Evolutionary conservation across 257 asterid genomes (phyloP), one percentile per base, ranked within the genome.

Genomic region (Cruciata laevipes): DNA sequence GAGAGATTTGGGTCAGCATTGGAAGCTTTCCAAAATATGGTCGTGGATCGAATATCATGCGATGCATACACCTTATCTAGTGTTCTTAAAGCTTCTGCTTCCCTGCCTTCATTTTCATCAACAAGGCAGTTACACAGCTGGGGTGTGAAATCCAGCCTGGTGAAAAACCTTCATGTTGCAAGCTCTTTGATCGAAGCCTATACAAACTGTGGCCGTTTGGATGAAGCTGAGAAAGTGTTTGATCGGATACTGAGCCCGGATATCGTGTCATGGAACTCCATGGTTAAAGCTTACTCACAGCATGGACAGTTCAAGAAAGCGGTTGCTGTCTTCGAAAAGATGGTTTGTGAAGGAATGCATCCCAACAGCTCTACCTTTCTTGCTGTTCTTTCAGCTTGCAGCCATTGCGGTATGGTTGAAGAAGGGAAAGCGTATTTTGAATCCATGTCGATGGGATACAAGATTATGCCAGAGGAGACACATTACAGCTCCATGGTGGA

Each of bases 401-500:
- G 73, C 69, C 80, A 76, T 49, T 67, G 66, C 13, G 80, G 80
- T 30, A 67, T 71, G 35, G 74, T 71, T 76, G 62, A 76, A 40
- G 70, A 71, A 52, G 80, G 76, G 31, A 52, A 67, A 67, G 56
- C 63, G 11, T 55, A 71, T 49, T 76, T 71, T 8, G 65, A 67
- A 31, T 71, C 70, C n/a, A 71, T 76, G 76, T 63, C 58, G 35
- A 37, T 25, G 38, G 25, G 71, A 58, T 71, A 62, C 25, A 6
- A 35, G 12, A 67, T 76, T 24, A 20, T 18, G 20, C 76, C 76
- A 7, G 76, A 76, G 59, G 76, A 67, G 58, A 76, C 63, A 8
- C 80, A 76, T 53, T 71, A 76, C 38, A 62, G 76, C 70, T 71
- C 73, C 80, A 67, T 71, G 80, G 80, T 76, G 32, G 80, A 76